phyloP scores from a whole-genome alignment of 2,329 filamentous ascomycete species.

The Periconia sp. region DNA sequence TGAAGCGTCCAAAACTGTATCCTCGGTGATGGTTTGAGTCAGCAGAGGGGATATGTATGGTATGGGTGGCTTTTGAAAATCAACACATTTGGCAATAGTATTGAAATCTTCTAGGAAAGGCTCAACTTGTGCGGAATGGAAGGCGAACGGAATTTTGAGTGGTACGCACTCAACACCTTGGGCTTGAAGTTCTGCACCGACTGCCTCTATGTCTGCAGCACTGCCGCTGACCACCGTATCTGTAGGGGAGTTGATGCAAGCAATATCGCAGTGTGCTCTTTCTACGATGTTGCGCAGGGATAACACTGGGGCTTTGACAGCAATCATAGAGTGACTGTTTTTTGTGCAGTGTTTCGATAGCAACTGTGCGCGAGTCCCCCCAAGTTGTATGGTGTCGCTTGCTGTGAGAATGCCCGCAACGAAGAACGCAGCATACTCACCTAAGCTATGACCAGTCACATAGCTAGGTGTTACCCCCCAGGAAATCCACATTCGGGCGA shows the following conservation, averaged over 20 bases:
- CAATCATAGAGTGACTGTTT: constrained; percentile 38
- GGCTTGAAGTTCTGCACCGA: too few species aligned
- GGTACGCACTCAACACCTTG: not conserved
- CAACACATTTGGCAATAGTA: not conserved
- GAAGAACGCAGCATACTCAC: constrained; percentile 45
- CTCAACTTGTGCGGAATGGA: constrained; percentile 33
- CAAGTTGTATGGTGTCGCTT: constrained; percentile 37
- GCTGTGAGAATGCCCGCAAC: constrained; percentile 38
- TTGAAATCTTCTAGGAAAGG: constrained; percentile 36
- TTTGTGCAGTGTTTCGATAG: constrained; percentile 19
- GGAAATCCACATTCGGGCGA: constrained; percentile 14
- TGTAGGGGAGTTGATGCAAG: constrained; percentile 35
- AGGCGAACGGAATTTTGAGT: constrained; percentile 12
- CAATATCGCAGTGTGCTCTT: constrained; percentile 21
- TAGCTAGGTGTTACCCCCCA: constrained; percentile 13
- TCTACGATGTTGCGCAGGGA: too few species aligned
- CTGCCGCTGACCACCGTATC: not conserved
- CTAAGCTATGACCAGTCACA: constrained; percentile 36
- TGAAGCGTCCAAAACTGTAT: not conserved
- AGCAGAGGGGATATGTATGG: constrained; percentile 31
- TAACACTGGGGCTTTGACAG: constrained; percentile 11
- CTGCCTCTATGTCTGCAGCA: too few species aligned
- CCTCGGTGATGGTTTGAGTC: constrained; percentile 3
- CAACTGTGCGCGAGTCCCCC: constrained; percentile 37
- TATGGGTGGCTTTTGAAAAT: constrained; percentile 1